Base-by-base conservation (phyloP, 2,329 filamentous ascomycete species). In the Colletotrichum australisinense region DNA sequence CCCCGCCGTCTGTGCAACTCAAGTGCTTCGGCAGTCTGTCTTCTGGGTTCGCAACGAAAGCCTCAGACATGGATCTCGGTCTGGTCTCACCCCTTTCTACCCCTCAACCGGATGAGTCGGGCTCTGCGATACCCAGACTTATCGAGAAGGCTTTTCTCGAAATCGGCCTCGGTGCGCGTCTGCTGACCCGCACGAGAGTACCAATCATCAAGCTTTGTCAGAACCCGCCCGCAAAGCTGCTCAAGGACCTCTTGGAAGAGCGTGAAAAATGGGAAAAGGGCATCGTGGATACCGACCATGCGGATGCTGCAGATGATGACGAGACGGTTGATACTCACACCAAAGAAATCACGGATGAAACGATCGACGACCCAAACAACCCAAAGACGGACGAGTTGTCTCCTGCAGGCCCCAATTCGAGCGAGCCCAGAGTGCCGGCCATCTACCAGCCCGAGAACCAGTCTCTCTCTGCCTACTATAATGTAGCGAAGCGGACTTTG, bases 61-160 rank as follows among this genome's bases (percentile, higher is more conserved):
- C 91, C n/a, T 96, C 95, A 1, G 95, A 98, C 78, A 95, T 98
- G 93, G 95, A 98, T 81, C 88, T 98, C 35, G 93, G 93, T 9
- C 88, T 97, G 42, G 85, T 97, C 5, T 93, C 93, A 1, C 90
- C 89, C 4, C 83, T 87, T 62, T 92, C 93, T 1, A 79, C 82
- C 24, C 83, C 88, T 57, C 85, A 88, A 64, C 86, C 88, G 3
- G 87, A 90, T 74, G 85, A 85, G 16, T 80, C 87, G 19, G 87
- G 88, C 38, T 92, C 90, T 5, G 86, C 88, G 1, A 91, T 97
- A 68, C 94, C 94, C 1, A 89, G 94, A 28, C 79, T 95, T 7
- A 82, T 98, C 2, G 94, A 97, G 79, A 93, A 92, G 80, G 90
- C 89, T 3, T 88, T 97, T 14, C 86, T 97, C 5, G 88, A 93